These are phyloP conservation scores for Candida nitratophila DNA, from an alignment of 805 yeast genomes.

Conservation along the genomic window DNA sequence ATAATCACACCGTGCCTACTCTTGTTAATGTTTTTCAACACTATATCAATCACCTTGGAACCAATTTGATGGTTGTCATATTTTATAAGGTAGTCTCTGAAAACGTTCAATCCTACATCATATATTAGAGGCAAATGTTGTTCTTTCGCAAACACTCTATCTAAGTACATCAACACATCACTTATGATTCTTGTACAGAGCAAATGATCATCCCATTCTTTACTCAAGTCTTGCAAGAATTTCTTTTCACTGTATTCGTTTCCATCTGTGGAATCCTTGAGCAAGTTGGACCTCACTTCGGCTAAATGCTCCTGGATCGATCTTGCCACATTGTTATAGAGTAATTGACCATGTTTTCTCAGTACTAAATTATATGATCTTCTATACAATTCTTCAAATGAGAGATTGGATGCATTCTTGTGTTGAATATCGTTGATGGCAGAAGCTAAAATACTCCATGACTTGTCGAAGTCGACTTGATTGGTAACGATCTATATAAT, in stretches of 20 bases:
- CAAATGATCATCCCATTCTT: constrained; percentile 66
- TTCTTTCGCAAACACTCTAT: constrained; percentile 76
- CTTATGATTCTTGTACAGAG: constrained; percentile 70
- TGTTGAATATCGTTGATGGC: constrained; percentile 70
- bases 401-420: constrained; percentile 64
- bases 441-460: constrained; percentile 57
- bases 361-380: constrained; percentile 72
- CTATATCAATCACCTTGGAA: constrained; percentile 34
- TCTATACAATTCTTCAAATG: constrained; percentile 78
- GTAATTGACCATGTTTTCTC: constrained; percentile 55
- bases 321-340: constrained; percentile 53
- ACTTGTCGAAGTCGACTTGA: constrained; percentile 49
- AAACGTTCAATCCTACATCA: constrained; percentile 67
- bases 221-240: constrained; percentile 27
- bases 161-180: constrained; percentile 81
- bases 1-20: constrained; percentile 49
- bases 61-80: constrained; percentile 46
- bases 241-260: constrained; percentile 5
- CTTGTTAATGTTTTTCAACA: constrained; percentile 49
- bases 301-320: constrained; percentile 42
- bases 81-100: constrained; percentile 54
- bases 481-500: constrained; percentile 21
- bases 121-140: constrained; percentile 52
- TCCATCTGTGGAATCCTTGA: constrained; percentile 5
- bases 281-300: constrained; percentile 14